Base-by-base conservation (phyloP, 2,329 filamentous ascomycete genomes). In the Verruconis gallopava region DNA sequence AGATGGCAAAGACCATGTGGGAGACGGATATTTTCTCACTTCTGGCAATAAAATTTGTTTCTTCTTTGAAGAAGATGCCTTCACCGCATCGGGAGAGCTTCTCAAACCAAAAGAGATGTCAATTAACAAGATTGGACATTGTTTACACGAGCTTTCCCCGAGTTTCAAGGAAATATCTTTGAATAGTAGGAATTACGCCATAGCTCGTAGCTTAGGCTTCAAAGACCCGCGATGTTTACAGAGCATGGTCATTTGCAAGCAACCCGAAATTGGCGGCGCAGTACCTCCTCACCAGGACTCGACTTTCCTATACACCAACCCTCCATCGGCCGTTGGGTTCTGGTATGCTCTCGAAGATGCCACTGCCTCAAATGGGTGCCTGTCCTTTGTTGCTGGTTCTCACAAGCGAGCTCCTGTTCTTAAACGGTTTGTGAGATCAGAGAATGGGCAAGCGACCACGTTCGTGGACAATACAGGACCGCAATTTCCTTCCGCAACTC, bases 221-320 rank as follows among this genome's bases (percentile, higher is more conserved):
- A 53, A 50, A 3, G 84, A 93, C 58, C 84, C 88, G 2, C 69
- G 81, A 15, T 71, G 80, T 4, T 68, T 98, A 40, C 91, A 98
- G 68, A 91, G 82, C 59, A 98, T 98, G 91, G 72, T 96, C 20
- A 96, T 98, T 52, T 95, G 86, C 74, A 98, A 98, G 62, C 89
- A 95, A 64, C 88, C 91, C 17, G 85, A 93, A 63, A 95, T 96
- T 41, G 91, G 91, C 20, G 89, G 84, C 17, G 82, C 83, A 2
- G 91, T 96, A 34, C 85, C 82, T 1, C 77, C 85, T 17, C 91
- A 98, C 59, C 88, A 94, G 64, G 89, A 96, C 61, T 85, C 76
- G 49, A 88, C 85, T 1, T 98, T 96, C 52, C 53, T 98, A 47
- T 96, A 93, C 59, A 96, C 91, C 1, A 68, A 86, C 49, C 81